Evolutionary conservation across 2,329 filamentous ascomycete genomes (phyloP), one percentile per base, ranked within the genome.

Genomic region (Metarhizium guizhouense): DNA sequence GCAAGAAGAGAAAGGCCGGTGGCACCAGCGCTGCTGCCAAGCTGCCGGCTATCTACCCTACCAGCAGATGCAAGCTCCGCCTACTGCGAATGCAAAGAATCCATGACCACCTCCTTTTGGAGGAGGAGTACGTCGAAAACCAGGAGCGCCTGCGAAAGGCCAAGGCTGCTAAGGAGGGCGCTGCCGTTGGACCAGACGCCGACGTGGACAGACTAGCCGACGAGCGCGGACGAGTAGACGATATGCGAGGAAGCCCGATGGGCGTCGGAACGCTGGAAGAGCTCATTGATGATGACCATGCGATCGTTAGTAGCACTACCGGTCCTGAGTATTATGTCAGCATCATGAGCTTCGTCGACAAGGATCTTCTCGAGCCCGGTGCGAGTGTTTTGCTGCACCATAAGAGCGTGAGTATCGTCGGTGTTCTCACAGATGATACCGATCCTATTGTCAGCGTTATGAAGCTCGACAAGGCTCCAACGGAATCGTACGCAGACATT

Each of bases 301-400:
- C 94, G 59, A 99, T 99, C 68, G 94, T 99, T 40, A 96, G 92
- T 18, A 96, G 91, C 71, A 95, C 94, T 0, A 97, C 94, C 6
- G 94, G 94, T 0, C 94, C 94, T 1, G 94, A 99, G 72, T 99
- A 96, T 81, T 99, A 97, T 72, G 94, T 99, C 62, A 96, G 92
- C 64, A 99, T 99, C 81, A 97, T 97, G 94, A 96, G 93, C 55
- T 99, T 99, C 67, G 94, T 99, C 62, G 94, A 99, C 79, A 99
- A 99, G 75, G 94, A 99, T 67, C 83, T 99, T 4, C 81, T 99
- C 47, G 94, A 99, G 74, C 94, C 94, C 1, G 95, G 95, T 58
- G 91, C 94, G 18, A 96, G 91, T 65, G 94, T 99, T 51, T 78
- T 99, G 51, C 78, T 99, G 57, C 94, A 99, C 68, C 94, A 99